Base-by-base conservation (phyloP, 495 filamentous ascomycete species). In the Entonaema liquescens region DNA sequence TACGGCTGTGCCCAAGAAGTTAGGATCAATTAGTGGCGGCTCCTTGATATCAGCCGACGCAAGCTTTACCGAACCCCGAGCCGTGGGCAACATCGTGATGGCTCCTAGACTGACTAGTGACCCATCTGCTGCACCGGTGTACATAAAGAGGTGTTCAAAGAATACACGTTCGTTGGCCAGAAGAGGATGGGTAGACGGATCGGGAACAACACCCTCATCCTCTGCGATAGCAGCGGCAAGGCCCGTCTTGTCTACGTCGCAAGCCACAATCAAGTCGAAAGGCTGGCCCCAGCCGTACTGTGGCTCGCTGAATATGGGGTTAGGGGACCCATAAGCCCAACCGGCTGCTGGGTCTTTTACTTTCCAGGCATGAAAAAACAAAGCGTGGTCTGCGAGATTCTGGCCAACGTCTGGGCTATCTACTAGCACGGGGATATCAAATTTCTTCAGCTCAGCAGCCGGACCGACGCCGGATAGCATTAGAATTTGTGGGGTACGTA, bases 391-490 rank as follows among this genome's bases (percentile, higher is more conserved):
- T 15, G 81, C 80, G 0, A 89, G 79, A 56, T 86, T 85, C 62
- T 85, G 73, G 7, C 87, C 88, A 13, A 89, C 77, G 9, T 82
- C 79, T 6, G 85, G 79, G 7, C 84, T 73, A 38, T 87, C 77
- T 0, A 82, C 76, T 19, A 84, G 62, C 2, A 84, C 69, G 0
- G 79, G 74, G 57, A 89, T 86, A 26, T 78, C 67, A 72, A 83
- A 82, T 38, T 81, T 66, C 12, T 76, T 40, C 0, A 90, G 79
- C 5, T 85, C 78, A 0, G 74, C 63, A 13, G 76, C 73, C 0
- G 86, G 83, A 2, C 87, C 87, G 44, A 90, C 81, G 2, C 87
- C 88, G 2, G 86, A 88, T 13, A 87, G 82, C 82, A 87, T 85
- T 2, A 89, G 79, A 29, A 89, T 74, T 49, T 86, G 83, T 5